Evolutionary conservation across 1,139 yeast species (phyloP).

Genomic region (Hyphopichia burtonii): DNA sequence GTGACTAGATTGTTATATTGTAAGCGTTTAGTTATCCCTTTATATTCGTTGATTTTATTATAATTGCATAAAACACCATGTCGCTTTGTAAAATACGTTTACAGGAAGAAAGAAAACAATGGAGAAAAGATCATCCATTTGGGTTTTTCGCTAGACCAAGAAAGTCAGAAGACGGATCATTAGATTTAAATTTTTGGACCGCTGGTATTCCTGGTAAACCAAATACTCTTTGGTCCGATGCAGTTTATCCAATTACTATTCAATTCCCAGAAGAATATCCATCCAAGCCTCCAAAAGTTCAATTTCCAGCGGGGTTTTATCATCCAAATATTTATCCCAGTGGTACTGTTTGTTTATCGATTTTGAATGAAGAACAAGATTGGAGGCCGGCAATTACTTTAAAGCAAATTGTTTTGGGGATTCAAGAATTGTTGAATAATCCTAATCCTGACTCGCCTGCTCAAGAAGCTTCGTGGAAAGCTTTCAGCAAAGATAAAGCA

Average conservation of each 20-base stretch:
- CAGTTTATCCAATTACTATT: slow-evolving; percentile 82
- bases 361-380: slow-evolving; percentile 91
- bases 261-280: slow-evolving; percentile 90
- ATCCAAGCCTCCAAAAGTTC: slow-evolving; percentile 92
- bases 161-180: slow-evolving; percentile 73
- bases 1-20: too few species aligned
- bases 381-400: slow-evolving; percentile 98
- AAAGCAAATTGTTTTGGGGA: slow-evolving; percentile 86
- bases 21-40: too few species aligned
- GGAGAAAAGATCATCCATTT: slow-evolving; percentile 99
- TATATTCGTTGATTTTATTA: too few species aligned
- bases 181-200: slow-evolving; percentile 84
- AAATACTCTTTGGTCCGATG: slow-evolving; percentile 86
- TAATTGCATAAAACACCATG: slow-evolving; percentile 12
- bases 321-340: slow-evolving; percentile 98
- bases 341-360: slow-evolving; percentile 91
- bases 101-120: slow-evolving; percentile 89
- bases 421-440: slow-evolving; percentile 83
- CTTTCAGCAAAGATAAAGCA: slow-evolving; percentile 65
- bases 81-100: slow-evolving; percentile 73
- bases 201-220: slow-evolving; percentile 95
- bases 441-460: slow-evolving; percentile 98
- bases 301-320: slow-evolving; percentile 83
- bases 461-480: slow-evolving; percentile 94
- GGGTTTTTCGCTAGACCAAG: slow-evolving; percentile 93